Percentiles rank a stretch among this genome's conserved stretches.
These are phyloP conservation scores for Murraya paniculata DNA, from an alignment of 345 rosid genomes.

Conservation along the genomic window DNA sequence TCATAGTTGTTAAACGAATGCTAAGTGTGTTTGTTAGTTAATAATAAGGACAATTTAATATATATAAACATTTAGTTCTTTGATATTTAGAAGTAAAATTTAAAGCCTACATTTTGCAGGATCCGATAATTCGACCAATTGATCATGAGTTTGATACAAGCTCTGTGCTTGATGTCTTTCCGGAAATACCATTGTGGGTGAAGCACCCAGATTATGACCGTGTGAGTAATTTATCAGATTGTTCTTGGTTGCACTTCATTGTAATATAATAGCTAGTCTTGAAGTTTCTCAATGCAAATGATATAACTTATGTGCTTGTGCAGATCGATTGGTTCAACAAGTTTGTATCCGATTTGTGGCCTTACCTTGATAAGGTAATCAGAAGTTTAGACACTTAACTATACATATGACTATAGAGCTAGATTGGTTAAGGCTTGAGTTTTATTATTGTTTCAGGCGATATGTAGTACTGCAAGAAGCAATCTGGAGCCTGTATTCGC, in stretches of 20 bases:
- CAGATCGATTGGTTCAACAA: slow-evolving; percentile 52
- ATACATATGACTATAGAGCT: not conserved
- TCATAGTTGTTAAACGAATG: too few relatives aligned
- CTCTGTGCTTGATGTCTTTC: slow-evolving; percentile 33
- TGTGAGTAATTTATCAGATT: slow-evolving; percentile 14
- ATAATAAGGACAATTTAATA: too few relatives aligned
- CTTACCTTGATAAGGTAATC: slow-evolving; percentile 43
- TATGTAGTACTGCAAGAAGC: slow-evolving; percentile 31
- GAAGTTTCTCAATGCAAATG: not conserved
- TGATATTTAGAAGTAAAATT: not conserved
- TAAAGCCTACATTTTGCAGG: slow-evolving; percentile 25
- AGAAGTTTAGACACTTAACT: not conserved
- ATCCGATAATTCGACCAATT: slow-evolving; percentile 32
- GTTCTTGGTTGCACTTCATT: not conserved
- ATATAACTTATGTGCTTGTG: slow-evolving; percentile 2
- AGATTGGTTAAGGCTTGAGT: not conserved
- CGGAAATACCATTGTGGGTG: slow-evolving; percentile 50
- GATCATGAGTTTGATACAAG: slow-evolving; percentile 31
- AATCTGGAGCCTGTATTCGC: slow-evolving; percentile 25
- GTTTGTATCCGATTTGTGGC: slow-evolving; percentile 38
- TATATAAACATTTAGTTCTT: too few relatives aligned
- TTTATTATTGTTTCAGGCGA: slow-evolving; percentile 24
- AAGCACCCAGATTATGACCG: slow-evolving; percentile 55
- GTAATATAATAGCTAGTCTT: too few relatives aligned
- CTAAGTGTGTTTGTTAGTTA: too few relatives aligned